Conservation (phyloP, 164 flowering plant species). For the Pachysandra terminalis region DNA sequence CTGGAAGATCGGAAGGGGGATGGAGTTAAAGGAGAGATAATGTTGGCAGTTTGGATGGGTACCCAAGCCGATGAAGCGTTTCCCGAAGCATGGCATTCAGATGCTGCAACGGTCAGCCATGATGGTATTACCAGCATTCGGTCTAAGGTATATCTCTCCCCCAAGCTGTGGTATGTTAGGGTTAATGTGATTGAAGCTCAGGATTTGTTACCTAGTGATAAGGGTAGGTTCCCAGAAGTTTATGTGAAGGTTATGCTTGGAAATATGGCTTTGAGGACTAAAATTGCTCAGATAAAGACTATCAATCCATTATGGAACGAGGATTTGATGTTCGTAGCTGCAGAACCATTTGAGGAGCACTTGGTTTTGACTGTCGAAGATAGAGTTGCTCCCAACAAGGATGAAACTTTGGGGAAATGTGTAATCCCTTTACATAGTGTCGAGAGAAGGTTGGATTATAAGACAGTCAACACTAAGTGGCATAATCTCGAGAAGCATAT, state of each 20-base stretch:
- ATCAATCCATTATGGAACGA: conserved; percentile 81
- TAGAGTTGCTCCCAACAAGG: conserved; percentile 55
- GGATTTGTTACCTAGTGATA: conserved; percentile 57
- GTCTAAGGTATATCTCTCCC: conserved; percentile 79
- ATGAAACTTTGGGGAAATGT: conserved; percentile 59
- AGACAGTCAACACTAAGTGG: conserved; percentile 52
- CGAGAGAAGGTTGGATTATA: conserved; percentile 63
- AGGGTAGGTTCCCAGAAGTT: conserved; percentile 53
- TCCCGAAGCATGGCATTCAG: conserved; percentile 81
- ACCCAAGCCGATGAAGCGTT: conserved; percentile 89
- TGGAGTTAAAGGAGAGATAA: conserved; percentile 63
- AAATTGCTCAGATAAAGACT: conserved; percentile 40
- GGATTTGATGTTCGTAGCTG: conserved; percentile 72
- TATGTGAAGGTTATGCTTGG: conserved; percentile 61
- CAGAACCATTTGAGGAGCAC: conserved; percentile 82
- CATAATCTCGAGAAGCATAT: conserved; percentile 68
- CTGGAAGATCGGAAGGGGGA: conserved; percentile 53
- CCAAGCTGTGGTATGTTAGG: conserved; percentile 81
- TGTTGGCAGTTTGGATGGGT: conserved; percentile 90
- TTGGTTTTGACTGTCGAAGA: conserved; percentile 64
- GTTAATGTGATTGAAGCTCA: conserved; percentile 85
- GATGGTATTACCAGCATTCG: conserved; percentile 51
- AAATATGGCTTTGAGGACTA: conserved; percentile 55
- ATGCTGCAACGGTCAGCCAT: conserved; percentile 60
- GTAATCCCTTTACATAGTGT: conserved; percentile 50